Evolutionary conservation across 108 stramenopile genomes (phyloP).

Genomic region (Pseudonitzschia multistriata): DNA sequence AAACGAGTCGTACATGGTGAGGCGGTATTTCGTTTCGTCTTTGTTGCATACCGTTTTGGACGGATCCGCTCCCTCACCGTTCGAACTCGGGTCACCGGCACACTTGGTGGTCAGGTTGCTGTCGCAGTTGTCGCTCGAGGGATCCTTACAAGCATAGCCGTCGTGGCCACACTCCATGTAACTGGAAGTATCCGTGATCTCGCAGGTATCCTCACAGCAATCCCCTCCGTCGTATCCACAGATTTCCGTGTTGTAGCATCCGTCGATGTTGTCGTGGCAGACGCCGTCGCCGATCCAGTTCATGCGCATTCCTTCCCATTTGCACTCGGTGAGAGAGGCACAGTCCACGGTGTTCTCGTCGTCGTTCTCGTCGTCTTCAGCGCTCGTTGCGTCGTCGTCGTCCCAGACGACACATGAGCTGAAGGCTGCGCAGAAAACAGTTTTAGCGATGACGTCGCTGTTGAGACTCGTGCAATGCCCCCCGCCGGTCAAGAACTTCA

Average conservation of each 20-base stretch:
- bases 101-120: conserved; percentile 48
- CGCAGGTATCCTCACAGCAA: conserved; percentile 74
- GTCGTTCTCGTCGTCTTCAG: conserved; percentile 6
- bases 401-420: conserved; percentile 73
- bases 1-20: conserved; percentile 79
- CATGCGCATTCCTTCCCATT: conserved; percentile 78
- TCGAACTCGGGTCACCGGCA: conserved; percentile 21
- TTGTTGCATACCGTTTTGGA: conserved; percentile 27
- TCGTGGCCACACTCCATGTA: conserved; percentile 75
- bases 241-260: conserved; percentile 86
- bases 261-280: conserved; percentile 78
- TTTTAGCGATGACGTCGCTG: conserved; percentile 28
- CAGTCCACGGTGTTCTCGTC: conserved; percentile 57
- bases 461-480: conserved; percentile 52
- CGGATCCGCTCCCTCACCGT: conserved; percentile 28
- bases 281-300: conserved; percentile 81
- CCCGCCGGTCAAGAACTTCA: conserved; percentile 40
- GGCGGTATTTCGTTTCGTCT: conserved; percentile 47
- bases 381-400: too few species aligned
- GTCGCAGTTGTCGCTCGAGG: conserved; percentile 59
- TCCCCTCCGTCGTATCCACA: conserved; percentile 89
- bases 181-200: conserved; percentile 1
- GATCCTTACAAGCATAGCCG: conserved; percentile 87
- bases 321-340: conserved; percentile 59
- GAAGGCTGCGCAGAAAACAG: conserved; percentile 74